Evolutionary conservation across 2,329 filamentous ascomycete genomes (phyloP), one percentile per base, ranked within the genome.

Genomic region (Meredithiella fracta): DNA sequence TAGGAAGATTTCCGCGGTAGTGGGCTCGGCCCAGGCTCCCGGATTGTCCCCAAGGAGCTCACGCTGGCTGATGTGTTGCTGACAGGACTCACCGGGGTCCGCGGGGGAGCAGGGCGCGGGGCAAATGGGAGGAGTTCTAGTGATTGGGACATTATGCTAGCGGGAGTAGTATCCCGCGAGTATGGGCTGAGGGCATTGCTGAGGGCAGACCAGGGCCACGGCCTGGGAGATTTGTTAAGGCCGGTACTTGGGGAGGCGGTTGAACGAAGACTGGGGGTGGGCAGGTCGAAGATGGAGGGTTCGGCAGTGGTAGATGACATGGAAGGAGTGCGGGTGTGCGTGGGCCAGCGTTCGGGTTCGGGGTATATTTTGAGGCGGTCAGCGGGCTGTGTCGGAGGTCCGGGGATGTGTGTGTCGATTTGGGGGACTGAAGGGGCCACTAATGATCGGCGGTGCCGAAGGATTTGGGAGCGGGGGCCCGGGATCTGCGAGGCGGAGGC

Each of bases 131-230:
- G 67, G 3, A 83, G 66, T 2, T 78, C 76, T 2, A 85, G 83
- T 15, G 84, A 89, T 62, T 84, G 82, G 1, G 85, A 89, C 6
- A 82, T 84, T 60, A 85, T 81, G 8, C 85, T 89, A 3, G 84
- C 88, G 5, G 85, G 85, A 2, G 85, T 89, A 0, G 85, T 88
- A 58, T 85, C 83, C 60, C 85, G 76, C 64, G 85, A 89, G 67
- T 87, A 89, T 3, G 79, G 70, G 1, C 53, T 58, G 3, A 37
- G 26, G 20, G 49, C 47, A 34, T 51, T 58, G 17, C 44, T 51
- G 22, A 37, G 23, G 42, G 22, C 55, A 8, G 56, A 55, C 56
- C 56, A 58, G 5, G 56, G 52, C 47, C 47, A 55, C 9, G 83
- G 79, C 1, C 78, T 77, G 1, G 80, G 80, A 0, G 85, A 89